Conservation (phyloP, 108 stramenopile species). For the Craspedostauros australis region DNA sequence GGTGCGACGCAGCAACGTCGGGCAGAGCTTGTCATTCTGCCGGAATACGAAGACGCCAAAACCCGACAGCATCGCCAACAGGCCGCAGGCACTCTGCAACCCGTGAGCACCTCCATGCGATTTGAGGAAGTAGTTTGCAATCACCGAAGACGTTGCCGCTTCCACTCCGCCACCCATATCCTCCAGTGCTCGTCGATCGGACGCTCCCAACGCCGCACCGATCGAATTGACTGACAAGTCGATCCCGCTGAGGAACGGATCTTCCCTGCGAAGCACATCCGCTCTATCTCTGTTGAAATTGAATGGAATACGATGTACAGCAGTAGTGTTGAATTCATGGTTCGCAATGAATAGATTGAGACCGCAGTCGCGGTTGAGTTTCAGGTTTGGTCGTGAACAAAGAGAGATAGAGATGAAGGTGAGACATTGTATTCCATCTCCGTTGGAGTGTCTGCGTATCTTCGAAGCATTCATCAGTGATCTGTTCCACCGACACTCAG, state of each 20-base stretch:
- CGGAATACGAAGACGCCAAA: slow-evolving; percentile 26
- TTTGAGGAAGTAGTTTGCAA: slow-evolving; percentile 77
- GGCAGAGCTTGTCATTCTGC: slow-evolving; percentile 16
- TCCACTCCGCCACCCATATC: slow-evolving; percentile 44
- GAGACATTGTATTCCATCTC: not conserved
- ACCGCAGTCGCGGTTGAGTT: not conserved
- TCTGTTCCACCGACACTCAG: no score
- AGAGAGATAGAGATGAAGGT: not conserved
- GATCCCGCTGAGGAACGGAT: slow-evolving; percentile 27
- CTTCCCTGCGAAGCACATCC: slow-evolving; percentile 28
- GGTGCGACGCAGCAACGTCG: slow-evolving; percentile 48
- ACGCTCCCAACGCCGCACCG: slow-evolving; percentile 41
- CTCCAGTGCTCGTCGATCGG: slow-evolving; percentile 28
- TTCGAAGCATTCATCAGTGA: no score
- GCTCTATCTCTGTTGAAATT: slow-evolving; percentile 33
- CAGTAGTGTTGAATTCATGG: not conserved
- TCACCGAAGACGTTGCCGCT: slow-evolving; percentile 44
- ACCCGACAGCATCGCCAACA: slow-evolving; percentile 43
- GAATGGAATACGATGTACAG: slow-evolving; percentile 14
- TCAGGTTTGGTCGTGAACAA: not conserved
- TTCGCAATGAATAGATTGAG: not conserved
- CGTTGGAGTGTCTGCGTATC: no score
- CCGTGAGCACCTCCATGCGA: slow-evolving; percentile 77
- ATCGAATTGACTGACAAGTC: slow-evolving; percentile 35
- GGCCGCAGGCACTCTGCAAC: slow-evolving; percentile 52